These are phyloP conservation scores for Fusarium sp. DNA, from an alignment of 2,329 filamentous ascomycete species.

Conservation along the genomic window DNA sequence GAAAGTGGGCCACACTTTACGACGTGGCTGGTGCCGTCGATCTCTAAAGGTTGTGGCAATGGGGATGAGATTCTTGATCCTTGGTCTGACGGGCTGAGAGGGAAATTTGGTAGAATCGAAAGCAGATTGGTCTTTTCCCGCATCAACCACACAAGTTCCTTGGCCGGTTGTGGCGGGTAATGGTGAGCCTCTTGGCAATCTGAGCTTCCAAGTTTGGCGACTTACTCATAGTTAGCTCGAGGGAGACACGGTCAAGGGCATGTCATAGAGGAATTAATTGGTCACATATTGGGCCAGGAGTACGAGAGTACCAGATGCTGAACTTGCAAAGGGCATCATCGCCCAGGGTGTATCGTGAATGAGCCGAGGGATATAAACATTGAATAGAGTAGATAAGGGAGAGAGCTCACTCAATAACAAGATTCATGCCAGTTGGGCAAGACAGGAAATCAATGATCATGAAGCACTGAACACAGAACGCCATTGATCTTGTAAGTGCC, in stretches of 20 bases:
- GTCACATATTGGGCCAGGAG: conserved; percentile 27
- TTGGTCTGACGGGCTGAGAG: background rate
- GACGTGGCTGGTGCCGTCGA: conserved; percentile 41
- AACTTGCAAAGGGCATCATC: background rate
- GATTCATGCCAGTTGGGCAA: conserved; percentile 11
- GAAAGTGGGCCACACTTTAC: conserved; percentile 25
- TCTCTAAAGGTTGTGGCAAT: conserved; percentile 22
- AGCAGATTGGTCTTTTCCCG: conserved; percentile 8
- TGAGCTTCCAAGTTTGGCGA: conserved; percentile 34
- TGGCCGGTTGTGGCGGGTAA: conserved; percentile 24
- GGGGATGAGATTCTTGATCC: conserved; percentile 6
- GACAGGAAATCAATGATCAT: conserved; percentile 11
- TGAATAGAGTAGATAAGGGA: conserved; percentile 2
- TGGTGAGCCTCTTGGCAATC: conserved; percentile 19
- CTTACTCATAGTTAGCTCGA: conserved; percentile 8
- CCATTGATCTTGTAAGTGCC: conserved; percentile 26
- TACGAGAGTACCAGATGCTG: background rate
- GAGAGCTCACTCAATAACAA: conserved; percentile 7
- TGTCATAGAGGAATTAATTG: conserved; percentile 15
- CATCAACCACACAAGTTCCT: conserved; percentile 16
- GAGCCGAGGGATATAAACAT: conserved; percentile 1
- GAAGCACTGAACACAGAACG: conserved; percentile 30
- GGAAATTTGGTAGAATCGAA: conserved; percentile 2
- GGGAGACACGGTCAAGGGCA: conserved; percentile 19
- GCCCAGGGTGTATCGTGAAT: background rate